Evolutionary conservation across 352 stramenopile species (phyloP).

Genomic region (Phytophthora sp.): DNA sequence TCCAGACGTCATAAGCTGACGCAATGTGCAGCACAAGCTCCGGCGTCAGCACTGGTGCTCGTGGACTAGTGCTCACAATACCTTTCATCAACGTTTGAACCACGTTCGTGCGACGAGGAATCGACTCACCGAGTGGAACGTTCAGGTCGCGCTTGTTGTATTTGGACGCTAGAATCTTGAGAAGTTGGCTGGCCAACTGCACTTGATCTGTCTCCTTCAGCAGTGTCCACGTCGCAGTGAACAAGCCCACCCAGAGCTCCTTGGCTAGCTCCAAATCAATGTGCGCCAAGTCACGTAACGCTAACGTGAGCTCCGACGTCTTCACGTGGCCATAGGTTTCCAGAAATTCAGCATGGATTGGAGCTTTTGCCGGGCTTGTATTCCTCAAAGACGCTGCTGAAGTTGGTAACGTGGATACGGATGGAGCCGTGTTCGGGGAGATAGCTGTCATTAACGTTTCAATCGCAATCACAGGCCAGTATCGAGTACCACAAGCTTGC

Average conservation of each 20-base stretch:
- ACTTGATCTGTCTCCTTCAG: constrained; percentile 57
- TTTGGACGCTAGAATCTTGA: constrained; percentile 85
- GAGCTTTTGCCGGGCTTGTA: constrained; percentile 7
- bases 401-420: constrained; percentile 11
- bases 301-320: constrained; percentile 48
- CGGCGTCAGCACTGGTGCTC: constrained; percentile 74
- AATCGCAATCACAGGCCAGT: constrained; percentile 84
- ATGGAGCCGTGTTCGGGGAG: constrained; percentile 22
- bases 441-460: constrained; percentile 73
- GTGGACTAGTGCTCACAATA: constrained; percentile 64
- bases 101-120: constrained; percentile 74
- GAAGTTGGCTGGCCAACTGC: constrained; percentile 62
- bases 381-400: background rate
- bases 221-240: constrained; percentile 61
- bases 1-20: constrained; percentile 87
- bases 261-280: constrained; percentile 87
- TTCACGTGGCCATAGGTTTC: constrained; percentile 38
- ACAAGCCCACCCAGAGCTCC: constrained; percentile 84
- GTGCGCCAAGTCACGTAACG: constrained; percentile 75
- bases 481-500: constrained; percentile 85
- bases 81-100: constrained; percentile 86
- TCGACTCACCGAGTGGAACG: constrained; percentile 56
- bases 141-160: constrained; percentile 90
- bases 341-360: constrained; percentile 39
- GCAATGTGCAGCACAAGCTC: constrained; percentile 87